A percentile compares a stretch with the other conserved stretches of the same genome.
Evolutionary conservation across 805 yeast species (phyloP).

Genomic region (Ogataea salicorniae): DNA sequence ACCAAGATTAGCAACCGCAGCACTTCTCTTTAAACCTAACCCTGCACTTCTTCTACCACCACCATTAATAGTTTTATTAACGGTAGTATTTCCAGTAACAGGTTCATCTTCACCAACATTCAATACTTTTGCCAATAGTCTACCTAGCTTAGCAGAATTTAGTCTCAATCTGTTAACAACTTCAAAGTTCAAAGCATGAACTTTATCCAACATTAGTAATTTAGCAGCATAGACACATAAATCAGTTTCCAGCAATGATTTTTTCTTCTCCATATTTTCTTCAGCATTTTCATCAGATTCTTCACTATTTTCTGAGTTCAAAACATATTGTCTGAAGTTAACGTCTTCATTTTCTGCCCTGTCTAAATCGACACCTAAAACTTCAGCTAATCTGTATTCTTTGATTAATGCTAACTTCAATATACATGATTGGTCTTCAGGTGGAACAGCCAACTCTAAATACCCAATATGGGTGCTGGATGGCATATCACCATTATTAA

Average conservation of each 20-base stretch:
- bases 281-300: constrained; percentile 8
- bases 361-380: constrained; percentile 37
- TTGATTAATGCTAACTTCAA: constrained; percentile 41
- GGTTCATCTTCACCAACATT: background rate
- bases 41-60: background rate
- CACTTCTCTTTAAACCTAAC: background rate
- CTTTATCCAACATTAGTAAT: constrained; percentile 16
- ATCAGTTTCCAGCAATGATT: constrained; percentile 8
- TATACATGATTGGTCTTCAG: constrained; percentile 14
- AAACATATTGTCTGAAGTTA: constrained; percentile 16
- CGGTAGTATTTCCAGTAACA: background rate
- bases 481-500: too few relatives aligned
- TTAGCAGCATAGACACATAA: constrained; percentile 23
- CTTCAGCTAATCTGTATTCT: constrained; percentile 42
- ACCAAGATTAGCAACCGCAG: background rate
- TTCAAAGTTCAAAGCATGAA: constrained; percentile 10
- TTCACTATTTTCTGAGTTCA: constrained; percentile 2
- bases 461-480: background rate
- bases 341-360: constrained; percentile 48
- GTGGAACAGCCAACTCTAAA: background rate
- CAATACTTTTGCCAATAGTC: constrained; percentile 11
- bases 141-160: constrained; percentile 22
- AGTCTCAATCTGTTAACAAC: constrained; percentile 18
- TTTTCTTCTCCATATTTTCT: background rate
- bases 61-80: background rate